Evolutionary conservation across 139 green algal genomes (phyloP), one percentile per base, ranked within the genome.

Genomic region (Pseudopediastrum boryanum): DNA sequence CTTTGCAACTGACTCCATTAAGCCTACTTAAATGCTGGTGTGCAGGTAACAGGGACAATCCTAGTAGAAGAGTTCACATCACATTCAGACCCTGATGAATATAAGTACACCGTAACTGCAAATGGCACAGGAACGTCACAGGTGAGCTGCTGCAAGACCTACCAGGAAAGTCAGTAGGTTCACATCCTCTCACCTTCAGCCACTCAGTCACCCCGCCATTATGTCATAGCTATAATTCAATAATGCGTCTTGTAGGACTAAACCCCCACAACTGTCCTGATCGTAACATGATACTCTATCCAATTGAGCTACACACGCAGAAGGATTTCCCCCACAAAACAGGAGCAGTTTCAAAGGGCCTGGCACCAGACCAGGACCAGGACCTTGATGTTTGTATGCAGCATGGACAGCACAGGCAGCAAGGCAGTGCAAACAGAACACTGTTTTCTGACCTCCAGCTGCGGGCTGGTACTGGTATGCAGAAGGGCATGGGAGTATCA

Each of bases 61-160:
- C 86, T 83, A 25, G 63, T 94, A 5, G 75, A 69, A 0, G 90
- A 94, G 54, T 93, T 94, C 83, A 83, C 76, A 0, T 91, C 87
- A 27, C 83, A 77, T 31, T 86, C 87, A 27, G 91, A 95, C 2
- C 80, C 84, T 19, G 89, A 94, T 29, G 91, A 95, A 39, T 92
- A 92, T 42, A 59, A 82, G 42, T 88, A 89, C 72, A 84, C 67
- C 10, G 71, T 92, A 50, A 92, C 81, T 2, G 86, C 82, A 19
- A 86, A 90, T 5, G 85, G 5, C n/a, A 59, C 54, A 43, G 50
- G 29, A 43, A 43, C 46, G 16, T 12, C 46, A 16, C 12, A 16
- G 46, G 46, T 16, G 46, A 16, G 46, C 12, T 12, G 16, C 46
- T n/a, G 46, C 12, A 16, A 56, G 46, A 16, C 13, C 46, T 12